These are phyloP conservation scores for Colletotrichum sp. DNA, from an alignment of 2,329 filamentous ascomycete genomes.

Conservation along the genomic window DNA sequence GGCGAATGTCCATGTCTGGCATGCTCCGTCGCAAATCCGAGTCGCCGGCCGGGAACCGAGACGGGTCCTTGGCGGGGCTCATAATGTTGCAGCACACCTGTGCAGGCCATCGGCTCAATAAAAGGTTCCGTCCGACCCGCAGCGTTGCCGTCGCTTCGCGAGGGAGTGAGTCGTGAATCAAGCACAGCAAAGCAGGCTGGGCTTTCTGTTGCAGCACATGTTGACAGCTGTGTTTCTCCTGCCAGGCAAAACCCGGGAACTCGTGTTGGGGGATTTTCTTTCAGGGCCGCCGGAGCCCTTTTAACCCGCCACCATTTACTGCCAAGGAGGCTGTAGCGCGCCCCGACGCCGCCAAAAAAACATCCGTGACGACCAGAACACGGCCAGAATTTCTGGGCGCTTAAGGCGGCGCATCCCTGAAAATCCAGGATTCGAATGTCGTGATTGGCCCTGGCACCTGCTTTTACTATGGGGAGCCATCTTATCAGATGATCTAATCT, in stretches of 20 bases:
- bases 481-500: constrained; percentile 24
- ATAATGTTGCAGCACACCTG: background rate
- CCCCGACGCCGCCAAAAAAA: background rate
- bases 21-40: background rate
- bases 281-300: background rate
- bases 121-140: background rate
- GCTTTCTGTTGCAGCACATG: background rate
- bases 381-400: background rate
- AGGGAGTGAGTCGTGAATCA: background rate
- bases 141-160: background rate
- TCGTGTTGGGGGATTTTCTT: background rate
- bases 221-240: background rate
- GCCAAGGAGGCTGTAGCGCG: background rate
- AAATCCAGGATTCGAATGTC: background rate
- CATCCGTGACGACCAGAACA: background rate
- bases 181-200: background rate
- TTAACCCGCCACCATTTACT: background rate
- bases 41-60: background rate
- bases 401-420: constrained; percentile 1
- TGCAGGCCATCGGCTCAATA: background rate
- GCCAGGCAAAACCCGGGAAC: background rate
- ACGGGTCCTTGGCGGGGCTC: background rate
- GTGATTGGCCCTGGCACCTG: background rate
- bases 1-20: background rate
- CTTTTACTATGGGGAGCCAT: background rate